Conservation (phyloP, 2,329 filamentous ascomycete genomes). For the Pseudocercospora eumusae region DNA sequence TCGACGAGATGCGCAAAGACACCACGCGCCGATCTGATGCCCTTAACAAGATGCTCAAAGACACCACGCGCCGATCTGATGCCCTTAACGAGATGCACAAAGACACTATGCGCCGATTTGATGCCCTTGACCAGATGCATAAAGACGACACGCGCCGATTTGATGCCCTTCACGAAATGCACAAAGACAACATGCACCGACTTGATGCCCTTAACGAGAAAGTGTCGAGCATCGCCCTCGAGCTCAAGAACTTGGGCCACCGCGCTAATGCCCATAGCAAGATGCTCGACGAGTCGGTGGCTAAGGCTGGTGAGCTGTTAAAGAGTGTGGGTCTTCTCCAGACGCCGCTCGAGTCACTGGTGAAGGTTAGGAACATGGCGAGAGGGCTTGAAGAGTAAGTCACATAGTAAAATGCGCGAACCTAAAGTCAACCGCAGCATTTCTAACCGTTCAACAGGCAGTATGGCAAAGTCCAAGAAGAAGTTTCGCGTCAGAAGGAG, state of each 20-base stretch:
- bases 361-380: background rate
- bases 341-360: background rate
- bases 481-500: constrained; percentile 5
- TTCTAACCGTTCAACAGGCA: background rate
- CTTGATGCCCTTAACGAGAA: background rate
- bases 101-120: background rate
- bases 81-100: background rate
- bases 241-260: background rate
- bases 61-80: background rate
- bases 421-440: background rate
- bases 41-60: background rate
- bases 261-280: background rate
- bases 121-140: background rate
- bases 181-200: background rate
- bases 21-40: background rate
- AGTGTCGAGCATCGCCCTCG: background rate
- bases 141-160: background rate
- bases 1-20: background rate
- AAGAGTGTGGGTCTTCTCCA: background rate
- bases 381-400: constrained; percentile 1
- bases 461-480: background rate
- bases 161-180: background rate
- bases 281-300: background rate
- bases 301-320: background rate
- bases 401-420: background rate